These are phyloP conservation scores for Chlamydomonas sphaeroides DNA, from an alignment of 139 green algal genomes.

Conservation along the genomic window DNA sequence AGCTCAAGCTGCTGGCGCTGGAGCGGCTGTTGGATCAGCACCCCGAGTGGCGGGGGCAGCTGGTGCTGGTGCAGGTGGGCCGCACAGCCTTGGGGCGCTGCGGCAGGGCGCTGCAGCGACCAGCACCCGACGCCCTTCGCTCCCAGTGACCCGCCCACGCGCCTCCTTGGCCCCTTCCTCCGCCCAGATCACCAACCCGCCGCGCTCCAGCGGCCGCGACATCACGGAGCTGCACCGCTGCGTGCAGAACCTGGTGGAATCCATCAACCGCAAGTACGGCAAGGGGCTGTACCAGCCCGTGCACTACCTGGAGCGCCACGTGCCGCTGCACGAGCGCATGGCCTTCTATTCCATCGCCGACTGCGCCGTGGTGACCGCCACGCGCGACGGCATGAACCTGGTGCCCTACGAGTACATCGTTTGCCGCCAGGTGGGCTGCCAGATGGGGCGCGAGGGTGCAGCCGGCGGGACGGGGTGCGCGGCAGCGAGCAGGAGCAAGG, in stretches of 20 bases:
- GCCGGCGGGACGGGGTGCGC: too few species aligned
- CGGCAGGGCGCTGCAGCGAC: too few species aligned
- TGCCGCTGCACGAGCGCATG: constrained; percentile 95
- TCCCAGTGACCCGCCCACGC: too few species aligned
- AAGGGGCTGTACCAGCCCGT: constrained; percentile 80
- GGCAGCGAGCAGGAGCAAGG: too few species aligned
- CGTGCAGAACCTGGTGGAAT: constrained; percentile 70
- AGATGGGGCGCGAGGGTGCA: too few species aligned
- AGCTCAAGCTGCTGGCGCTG: constrained; percentile 82
- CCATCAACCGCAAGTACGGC: constrained; percentile 78
- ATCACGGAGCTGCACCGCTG: constrained; percentile 83
- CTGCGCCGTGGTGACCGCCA: constrained; percentile 91
- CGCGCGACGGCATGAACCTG: constrained; percentile 93
- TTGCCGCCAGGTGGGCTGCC: too few species aligned
- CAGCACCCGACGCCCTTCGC: too few species aligned
- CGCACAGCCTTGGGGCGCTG: too few species aligned
- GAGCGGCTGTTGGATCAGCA: constrained; percentile 90
- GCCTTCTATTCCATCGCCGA: constrained; percentile 91
- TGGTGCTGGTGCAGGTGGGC: constrained; percentile 91
- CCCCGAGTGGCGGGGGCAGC: constrained; percentile 81
- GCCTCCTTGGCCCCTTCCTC: too few species aligned
- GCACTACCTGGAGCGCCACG: constrained; percentile 86
- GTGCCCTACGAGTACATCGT: constrained; percentile 99
- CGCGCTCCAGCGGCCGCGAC: constrained; percentile 75
- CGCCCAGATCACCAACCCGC: constrained; percentile 72